Evolutionary conservation across 306 rosid species (phyloP).

Genomic region (Fagus crenata): DNA sequence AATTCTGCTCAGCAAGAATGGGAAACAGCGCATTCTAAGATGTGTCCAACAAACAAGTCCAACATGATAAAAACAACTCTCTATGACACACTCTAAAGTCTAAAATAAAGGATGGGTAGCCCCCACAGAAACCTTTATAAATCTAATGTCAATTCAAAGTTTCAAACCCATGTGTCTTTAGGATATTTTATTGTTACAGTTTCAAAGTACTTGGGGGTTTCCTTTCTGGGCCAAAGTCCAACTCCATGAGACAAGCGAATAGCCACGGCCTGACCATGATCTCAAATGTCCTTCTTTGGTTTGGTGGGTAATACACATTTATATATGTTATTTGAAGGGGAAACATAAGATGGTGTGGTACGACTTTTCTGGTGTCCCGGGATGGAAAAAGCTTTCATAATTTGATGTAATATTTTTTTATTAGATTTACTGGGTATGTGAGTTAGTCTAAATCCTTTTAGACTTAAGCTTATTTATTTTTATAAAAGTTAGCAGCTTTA

Average conservation of each 20-base stretch:
- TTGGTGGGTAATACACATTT: constrained; percentile 51
- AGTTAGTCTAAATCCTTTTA: too few relatives aligned
- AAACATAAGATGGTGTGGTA: constrained; percentile 13
- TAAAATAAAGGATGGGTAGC: constrained; percentile 28
- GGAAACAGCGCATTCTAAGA: constrained; percentile 48
- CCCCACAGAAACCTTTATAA: constrained; percentile 23
- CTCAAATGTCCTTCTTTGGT: constrained; percentile 13
- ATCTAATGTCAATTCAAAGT: constrained; percentile 57
- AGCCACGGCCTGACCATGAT: constrained; percentile 27
- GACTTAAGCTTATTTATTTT: too few relatives aligned
- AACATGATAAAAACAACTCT: constrained; percentile 66
- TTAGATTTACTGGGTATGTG: background rate
- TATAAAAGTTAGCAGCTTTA: too few relatives aligned
- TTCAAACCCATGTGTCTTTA: constrained; percentile 7
- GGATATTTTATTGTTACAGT: constrained; percentile 36
- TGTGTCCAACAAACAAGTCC: constrained; percentile 73
- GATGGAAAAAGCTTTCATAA: constrained; percentile 3
- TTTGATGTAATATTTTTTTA: constrained; percentile 25
- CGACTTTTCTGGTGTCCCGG: constrained; percentile 5
- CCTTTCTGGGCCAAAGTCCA: constrained; percentile 59
- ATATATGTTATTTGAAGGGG: constrained; percentile 19
- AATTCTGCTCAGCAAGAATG: constrained; percentile 58
- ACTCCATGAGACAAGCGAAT: constrained; percentile 48
- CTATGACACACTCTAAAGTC: constrained; percentile 41
- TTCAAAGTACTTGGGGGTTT: constrained; percentile 43